Base-by-base conservation (phyloP, 108 stramenopile genomes). In the Mediolabrus comicus region DNA sequence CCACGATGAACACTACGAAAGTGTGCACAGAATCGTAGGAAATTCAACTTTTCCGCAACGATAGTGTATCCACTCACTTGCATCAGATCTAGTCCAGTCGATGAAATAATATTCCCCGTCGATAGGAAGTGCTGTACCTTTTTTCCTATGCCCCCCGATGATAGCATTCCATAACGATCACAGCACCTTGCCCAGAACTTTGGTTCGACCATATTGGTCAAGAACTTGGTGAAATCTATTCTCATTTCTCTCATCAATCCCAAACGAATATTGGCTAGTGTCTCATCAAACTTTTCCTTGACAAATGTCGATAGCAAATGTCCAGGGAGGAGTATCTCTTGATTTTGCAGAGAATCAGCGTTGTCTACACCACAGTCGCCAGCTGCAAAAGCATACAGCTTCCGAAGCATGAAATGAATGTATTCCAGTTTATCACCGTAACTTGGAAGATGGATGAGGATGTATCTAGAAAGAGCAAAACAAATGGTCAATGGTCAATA, bases 1-100 rank as follows among this genome's bases (percentile, higher is more conserved):
- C 99, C 99, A 35, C 99, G 91, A 76, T 99, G 99, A 12, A 99
- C 97, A 57, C 94, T 95, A 6, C 97, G 94, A 79, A 98, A 99
- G 81, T 99, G 99, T 32, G 95, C 86, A 53, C 97, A 83, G 79
- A 97, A 98, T 28, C 99, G 73, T 49, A 98, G 76, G 68, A 96
- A 97, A 68, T 99, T 99, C 53, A 99, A 78, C 26, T 92, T 84
- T 67, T 99, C 99, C 0, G 99, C 99, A 22, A 99, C 96, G 62
- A 99, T 96, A 1, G 98, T 98, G 79, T 96, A 98, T 28, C 99
- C 99, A 25, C 95, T 90, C 3, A 93, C 91, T 86, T 99, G 97
- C 97, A 98, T 98, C 22, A 98, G 86, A 75, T 99, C 99, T 16
- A 99, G 64, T 16, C 99, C 99, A 6, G 90, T 87, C 0, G 90